These are phyloP conservation scores for Mortierella antarctica DNA, from an alignment of 192 early-diverging fungal genomes.

Conservation along the genomic window DNA sequence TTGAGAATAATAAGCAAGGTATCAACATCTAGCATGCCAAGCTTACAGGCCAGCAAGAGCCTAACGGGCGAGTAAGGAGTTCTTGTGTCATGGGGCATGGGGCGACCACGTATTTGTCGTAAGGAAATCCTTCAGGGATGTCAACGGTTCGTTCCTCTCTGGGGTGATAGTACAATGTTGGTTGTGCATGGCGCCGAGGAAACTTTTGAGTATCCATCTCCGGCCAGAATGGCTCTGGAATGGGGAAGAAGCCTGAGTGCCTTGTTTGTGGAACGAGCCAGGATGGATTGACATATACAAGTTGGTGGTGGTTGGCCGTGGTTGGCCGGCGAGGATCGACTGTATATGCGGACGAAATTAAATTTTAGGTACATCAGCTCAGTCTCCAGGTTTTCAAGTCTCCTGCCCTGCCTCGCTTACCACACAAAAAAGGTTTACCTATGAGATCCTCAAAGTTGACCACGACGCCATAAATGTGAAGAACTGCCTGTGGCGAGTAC, in stretches of 20 bases:
- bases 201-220: conserved; percentile 48
- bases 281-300: conserved; percentile 35
- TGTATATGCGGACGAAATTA: not conserved
- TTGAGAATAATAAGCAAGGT: not conserved
- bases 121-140: conserved; percentile 79
- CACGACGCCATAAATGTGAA: conserved; percentile 65
- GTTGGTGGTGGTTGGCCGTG: conserved; percentile 49
- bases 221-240: conserved; percentile 82
- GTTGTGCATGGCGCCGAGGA: conserved; percentile 70
- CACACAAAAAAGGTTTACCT: conserved; percentile 28
- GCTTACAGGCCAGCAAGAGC: conserved; percentile 66
- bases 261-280: conserved; percentile 46
- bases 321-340: conserved; percentile 45
- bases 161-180: conserved; percentile 68
- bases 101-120: conserved; percentile 81
- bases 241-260: conserved; percentile 71
- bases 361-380: not conserved
- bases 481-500: conserved; percentile 43
- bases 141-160: conserved; percentile 61
- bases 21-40: not conserved
- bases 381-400: no score
- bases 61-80: conserved; percentile 63
- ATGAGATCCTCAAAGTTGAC: conserved; percentile 74
- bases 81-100: conserved; percentile 69
- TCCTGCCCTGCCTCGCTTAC: no score